A percentile compares a stretch with the other conserved stretches of the same genome.
phyloP scores from a whole-genome alignment of 768 basidiomycete species.

The Tricholoma flavovirens region DNA sequence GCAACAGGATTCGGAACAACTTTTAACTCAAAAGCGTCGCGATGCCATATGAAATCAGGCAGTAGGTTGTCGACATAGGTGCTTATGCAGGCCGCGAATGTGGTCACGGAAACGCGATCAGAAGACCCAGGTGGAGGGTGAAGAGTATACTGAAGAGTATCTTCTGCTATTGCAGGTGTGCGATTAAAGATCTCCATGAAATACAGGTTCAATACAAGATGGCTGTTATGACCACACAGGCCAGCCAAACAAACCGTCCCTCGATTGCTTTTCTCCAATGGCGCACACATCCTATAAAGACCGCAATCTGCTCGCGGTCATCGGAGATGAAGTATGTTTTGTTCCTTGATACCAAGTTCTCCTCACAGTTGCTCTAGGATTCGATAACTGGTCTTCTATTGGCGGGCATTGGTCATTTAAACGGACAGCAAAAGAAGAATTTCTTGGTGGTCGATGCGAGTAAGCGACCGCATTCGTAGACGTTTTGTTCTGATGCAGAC shows the following conservation, averaged over 20 bases:
- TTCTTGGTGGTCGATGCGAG: slow-evolving; percentile 94
- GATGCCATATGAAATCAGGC: slow-evolving; percentile 71
- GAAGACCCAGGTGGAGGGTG: slow-evolving; percentile 51
- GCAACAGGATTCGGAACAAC: slow-evolving; percentile 44
- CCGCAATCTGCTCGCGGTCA: slow-evolving; percentile 86
- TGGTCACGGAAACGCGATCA: slow-evolving; percentile 56
- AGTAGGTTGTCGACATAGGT: slow-evolving; percentile 50
- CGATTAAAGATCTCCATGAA: slow-evolving; percentile 68
- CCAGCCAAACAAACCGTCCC: background rate
- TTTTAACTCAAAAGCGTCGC: slow-evolving; percentile 77
- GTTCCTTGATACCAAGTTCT: slow-evolving; percentile 5
- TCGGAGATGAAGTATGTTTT: slow-evolving; percentile 84
- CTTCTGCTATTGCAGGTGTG: slow-evolving; percentile 76
- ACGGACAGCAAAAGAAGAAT: slow-evolving; percentile 95
- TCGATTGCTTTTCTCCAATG: slow-evolving; percentile 9
- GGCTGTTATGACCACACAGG: background rate
- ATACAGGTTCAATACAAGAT: background rate
- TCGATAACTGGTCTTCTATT: slow-evolving; percentile 94
- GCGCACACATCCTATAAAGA: slow-evolving; percentile 58
- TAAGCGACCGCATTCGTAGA: slow-evolving; percentile 34
- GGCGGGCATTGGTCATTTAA: slow-evolving; percentile 91
- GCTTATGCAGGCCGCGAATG: slow-evolving; percentile 64
- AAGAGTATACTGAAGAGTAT: slow-evolving; percentile 74
- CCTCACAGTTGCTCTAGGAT: slow-evolving; percentile 52
- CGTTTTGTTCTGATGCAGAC: slow-evolving; percentile 23